phyloP scores from a whole-genome alignment of 441 rosid genomes.

The Populus tomentosa region DNA sequence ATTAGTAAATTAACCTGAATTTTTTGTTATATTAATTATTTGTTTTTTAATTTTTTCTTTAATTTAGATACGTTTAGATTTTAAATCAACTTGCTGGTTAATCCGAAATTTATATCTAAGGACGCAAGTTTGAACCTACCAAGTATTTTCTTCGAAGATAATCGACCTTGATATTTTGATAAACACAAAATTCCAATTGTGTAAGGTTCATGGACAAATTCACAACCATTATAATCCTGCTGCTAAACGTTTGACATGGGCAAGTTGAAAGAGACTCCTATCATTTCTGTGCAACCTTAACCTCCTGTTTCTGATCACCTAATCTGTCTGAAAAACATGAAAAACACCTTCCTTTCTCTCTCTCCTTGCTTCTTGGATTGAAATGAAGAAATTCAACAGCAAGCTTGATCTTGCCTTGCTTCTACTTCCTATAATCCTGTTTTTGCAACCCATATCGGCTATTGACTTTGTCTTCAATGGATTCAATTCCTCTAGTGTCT shows the following conservation, averaged over 20 bases:
- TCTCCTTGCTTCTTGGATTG: slow-evolving; percentile 17
- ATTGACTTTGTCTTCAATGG: slow-evolving; percentile 61
- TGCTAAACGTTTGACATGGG: background rate
- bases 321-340: background rate
- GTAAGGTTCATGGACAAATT: background rate
- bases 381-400: background rate
- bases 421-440: slow-evolving; percentile 10
- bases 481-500: slow-evolving; percentile 39
- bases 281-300: background rate
- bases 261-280: background rate
- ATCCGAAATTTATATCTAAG: background rate
- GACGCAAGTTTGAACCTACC: background rate
- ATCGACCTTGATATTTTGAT: background rate
- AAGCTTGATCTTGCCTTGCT: slow-evolving; percentile 13
- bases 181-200: background rate
- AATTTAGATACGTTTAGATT: background rate
- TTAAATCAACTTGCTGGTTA: background rate
- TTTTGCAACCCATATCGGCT: slow-evolving; percentile 25
- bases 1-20: no score
- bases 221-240: background rate
- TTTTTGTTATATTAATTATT: no score
- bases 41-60: no score
- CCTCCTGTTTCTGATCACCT: background rate
- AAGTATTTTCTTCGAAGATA: background rate
- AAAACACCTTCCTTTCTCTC: slow-evolving; percentile 7